Evolutionary conservation across 306 rosid species (phyloP), one percentile per base, ranked within the genome.

Genomic region (Citrullus amarus): DNA sequence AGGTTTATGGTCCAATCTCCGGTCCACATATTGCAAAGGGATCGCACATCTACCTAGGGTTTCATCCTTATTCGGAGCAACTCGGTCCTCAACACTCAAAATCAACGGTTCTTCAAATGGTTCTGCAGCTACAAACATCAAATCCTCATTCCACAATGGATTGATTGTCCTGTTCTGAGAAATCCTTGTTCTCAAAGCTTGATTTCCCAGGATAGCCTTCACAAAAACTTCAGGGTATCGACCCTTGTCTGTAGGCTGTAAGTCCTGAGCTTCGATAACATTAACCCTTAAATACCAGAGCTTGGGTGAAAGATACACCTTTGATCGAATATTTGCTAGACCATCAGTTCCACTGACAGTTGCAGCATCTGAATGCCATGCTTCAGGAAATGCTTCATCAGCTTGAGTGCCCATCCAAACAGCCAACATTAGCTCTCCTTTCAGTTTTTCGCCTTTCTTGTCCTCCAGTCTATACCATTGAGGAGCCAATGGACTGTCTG

Each of bases 381-480:
- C 98, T 76, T 94, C 98, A 10, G 98, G 95, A 82, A 94, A 94
- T 0, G 96, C 98, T 84, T 94, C 98, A 82, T 94, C 98, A 17
- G 98, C 98, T 75, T 94, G 98, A 28, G 97, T 94, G 18, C 98
- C 98, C 96, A 92, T 90, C 98, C 98, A 94, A 57, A 94, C 98
- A 73, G 98, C 98, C 81, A 94, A 82, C 97, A 94, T 94, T n/a
- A 94, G 85, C 87, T 94, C 98, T 61, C 97, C 98, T 78, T 58
- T 92, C 3, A 74, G 90, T 90, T 94, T 94, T 28, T 81, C 88
- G 28, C 87, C 86, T 86, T 82, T 87, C 75, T 82, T 86, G 41
- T 91, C 97, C 75, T 92, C 97, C 88, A 94, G 77, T 17, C 98
- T 86, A 83, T 94, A 94, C 98, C 98, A 94, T 51, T 94, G 97